A percentile compares a stretch with the other conserved stretches of the same genome.
Conservation (phyloP, 768 basidiomycete genomes). For the Agaricus blazei region DNA sequence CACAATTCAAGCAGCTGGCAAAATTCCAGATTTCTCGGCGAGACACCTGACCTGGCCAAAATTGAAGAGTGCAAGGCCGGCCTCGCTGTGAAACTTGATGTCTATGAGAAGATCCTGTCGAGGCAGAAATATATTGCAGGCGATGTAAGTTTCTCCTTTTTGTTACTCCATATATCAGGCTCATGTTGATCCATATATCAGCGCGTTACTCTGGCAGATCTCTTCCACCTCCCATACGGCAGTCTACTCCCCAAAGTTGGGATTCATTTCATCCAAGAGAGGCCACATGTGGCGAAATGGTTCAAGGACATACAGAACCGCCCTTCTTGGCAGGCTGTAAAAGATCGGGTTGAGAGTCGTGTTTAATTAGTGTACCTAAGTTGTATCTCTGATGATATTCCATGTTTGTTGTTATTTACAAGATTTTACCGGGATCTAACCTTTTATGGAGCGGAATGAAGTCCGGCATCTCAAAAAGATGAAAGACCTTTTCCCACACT, state of each 20-base stretch:
- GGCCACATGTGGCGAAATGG: constrained; percentile 40
- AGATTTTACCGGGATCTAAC: no score
- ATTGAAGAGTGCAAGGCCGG: constrained; percentile 19
- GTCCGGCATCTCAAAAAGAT: no score
- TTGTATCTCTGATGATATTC: no score
- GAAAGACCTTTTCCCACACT: no score
- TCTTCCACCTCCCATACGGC: constrained; percentile 49
- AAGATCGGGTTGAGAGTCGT: constrained; percentile 26
- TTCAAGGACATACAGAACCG: constrained; percentile 31
- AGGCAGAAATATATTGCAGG: constrained; percentile 56
- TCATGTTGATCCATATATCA: not conserved
- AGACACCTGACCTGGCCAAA: constrained; percentile 24
- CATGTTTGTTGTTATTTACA: no score
- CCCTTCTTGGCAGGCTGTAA: constrained; percentile 44
- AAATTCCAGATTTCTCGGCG: constrained; percentile 15
- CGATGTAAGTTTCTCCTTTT: constrained; percentile 27
- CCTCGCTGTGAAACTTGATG: constrained; percentile 40
- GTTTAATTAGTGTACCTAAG: not conserved
- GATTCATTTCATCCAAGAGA: constrained; percentile 23
- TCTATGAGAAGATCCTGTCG: constrained; percentile 50
- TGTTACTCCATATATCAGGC: not conserved
- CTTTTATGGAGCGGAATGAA: no score
- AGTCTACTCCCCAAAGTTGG: constrained; percentile 17
- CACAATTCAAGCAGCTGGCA: not conserved
- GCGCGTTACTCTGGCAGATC: constrained; percentile 50